phyloP scores from a whole-genome alignment of 805 yeast species.

The Saturnispora gosingensis region DNA sequence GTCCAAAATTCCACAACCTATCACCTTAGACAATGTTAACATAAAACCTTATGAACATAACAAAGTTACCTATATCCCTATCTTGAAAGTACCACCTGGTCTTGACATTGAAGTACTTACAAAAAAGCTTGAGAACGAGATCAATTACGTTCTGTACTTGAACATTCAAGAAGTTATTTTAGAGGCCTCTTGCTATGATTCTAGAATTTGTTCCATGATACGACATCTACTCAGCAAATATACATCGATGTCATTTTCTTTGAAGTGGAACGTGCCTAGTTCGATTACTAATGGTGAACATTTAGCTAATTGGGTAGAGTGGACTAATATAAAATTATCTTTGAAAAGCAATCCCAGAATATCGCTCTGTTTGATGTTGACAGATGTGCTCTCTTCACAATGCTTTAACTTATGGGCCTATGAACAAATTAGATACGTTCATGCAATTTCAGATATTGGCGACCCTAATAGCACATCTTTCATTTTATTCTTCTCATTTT shows the following conservation, averaged over 20 bases:
- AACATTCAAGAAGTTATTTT: constrained; percentile 45
- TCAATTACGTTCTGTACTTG: constrained; percentile 47
- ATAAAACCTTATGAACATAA: neutral
- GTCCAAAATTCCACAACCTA: neutral
- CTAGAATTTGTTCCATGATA: neutral
- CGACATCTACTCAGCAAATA: neutral
- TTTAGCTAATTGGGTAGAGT: neutral
- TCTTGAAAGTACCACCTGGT: neutral
- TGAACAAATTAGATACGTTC: constrained; percentile 1
- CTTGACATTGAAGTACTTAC: neutral
- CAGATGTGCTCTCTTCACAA: neutral
- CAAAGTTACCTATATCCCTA: neutral
- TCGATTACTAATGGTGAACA: neutral
- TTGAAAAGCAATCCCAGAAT: neutral
- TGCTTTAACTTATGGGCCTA: neutral
- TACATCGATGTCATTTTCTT: neutral
- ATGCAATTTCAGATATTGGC: neutral
- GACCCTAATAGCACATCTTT: too few species aligned
- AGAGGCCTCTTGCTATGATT: constrained; percentile 41
- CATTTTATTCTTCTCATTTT: neutral
- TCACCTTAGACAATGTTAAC: neutral
- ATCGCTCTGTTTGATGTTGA: neutral
- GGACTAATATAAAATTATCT: neutral
- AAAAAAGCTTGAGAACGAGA: constrained; percentile 37
- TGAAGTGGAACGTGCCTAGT: neutral